Conservation (phyloP, 495 filamentous ascomycete genomes). For the Aspergillus steynii region DNA sequence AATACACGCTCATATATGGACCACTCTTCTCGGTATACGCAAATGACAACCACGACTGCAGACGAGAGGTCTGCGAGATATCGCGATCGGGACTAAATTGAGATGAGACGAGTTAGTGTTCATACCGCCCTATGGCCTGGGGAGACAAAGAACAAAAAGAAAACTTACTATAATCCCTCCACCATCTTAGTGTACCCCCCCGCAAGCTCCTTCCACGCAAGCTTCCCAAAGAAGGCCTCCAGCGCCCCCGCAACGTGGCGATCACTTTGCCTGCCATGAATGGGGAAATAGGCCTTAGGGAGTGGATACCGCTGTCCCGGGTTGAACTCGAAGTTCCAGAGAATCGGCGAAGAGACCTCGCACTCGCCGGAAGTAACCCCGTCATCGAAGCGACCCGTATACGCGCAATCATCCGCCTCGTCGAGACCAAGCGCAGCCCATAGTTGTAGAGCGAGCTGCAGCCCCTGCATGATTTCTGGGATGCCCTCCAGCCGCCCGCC, state of each 20-base stretch:
- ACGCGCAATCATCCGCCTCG: too few relatives aligned
- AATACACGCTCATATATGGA: conserved; percentile 7
- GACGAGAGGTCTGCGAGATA: background rate
- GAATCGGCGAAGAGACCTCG: background rate
- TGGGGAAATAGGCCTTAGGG: conserved; percentile 19
- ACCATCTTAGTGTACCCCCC: background rate
- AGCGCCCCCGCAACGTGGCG: background rate
- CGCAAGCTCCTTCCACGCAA: background rate
- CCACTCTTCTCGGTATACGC: conserved; percentile 2
- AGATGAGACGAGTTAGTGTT: background rate
- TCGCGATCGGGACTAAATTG: conserved; percentile 1
- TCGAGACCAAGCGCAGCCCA: too few relatives aligned
- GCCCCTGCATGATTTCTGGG: background rate
- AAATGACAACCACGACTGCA: conserved; percentile 9
- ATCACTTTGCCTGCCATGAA: conserved; percentile 17
- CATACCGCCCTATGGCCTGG: background rate
- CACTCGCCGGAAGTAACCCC: too few relatives aligned
- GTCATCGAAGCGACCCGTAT: too few relatives aligned
- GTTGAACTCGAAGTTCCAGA: conserved; percentile 21
- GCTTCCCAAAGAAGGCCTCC: background rate
- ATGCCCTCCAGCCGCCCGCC: conserved; percentile 9
- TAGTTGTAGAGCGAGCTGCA: too few relatives aligned
- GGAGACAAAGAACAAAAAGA: background rate
- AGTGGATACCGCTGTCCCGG: background rate
- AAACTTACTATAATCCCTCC: background rate